A percentile compares a stretch with the other conserved stretches of the same genome.
Conservation (phyloP, 2,329 filamentous ascomycete genomes). For the Fusarium succisae region DNA sequence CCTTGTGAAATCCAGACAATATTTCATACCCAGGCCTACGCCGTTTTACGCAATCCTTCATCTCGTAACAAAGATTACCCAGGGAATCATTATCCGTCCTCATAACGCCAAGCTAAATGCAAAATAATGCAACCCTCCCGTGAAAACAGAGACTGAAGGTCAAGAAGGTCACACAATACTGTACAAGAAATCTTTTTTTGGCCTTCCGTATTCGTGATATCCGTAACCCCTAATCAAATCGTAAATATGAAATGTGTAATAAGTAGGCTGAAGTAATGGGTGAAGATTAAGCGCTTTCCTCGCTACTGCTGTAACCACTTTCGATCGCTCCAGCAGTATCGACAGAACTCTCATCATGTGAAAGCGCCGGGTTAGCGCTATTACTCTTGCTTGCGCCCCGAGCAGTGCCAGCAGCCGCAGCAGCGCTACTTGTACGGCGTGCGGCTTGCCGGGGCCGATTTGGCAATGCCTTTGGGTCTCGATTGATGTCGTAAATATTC, state of each 20-base stretch:
- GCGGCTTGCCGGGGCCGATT: constrained; percentile 23
- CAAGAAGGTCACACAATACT: background rate
- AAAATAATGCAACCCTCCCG: constrained; percentile 14
- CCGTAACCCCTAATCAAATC: background rate
- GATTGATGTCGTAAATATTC: constrained; percentile 45
- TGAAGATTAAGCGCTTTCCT: constrained; percentile 39
- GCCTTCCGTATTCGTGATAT: background rate
- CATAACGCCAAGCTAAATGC: constrained; percentile 39
- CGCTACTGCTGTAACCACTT: constrained; percentile 52
- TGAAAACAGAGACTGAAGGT: constrained; percentile 2
- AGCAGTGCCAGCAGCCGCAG: constrained; percentile 46
- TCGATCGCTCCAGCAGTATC: constrained; percentile 53
- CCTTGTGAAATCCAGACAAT: background rate
- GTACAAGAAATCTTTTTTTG: background rate
- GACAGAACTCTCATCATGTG: constrained; percentile 49
- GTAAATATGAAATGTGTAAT: background rate
- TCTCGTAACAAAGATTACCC: constrained; percentile 8
- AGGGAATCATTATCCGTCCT: constrained; percentile 26
- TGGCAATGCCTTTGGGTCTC: constrained; percentile 28
- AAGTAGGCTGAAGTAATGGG: background rate
- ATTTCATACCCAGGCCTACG: background rate
- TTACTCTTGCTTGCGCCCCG: constrained; percentile 47
- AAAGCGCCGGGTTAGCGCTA: constrained; percentile 40
- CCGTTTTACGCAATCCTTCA: background rate
- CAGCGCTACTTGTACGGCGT: constrained; percentile 46